Evolutionary conservation across 106 monocot genomes (phyloP), one percentile per base, ranked within the genome.

Genomic region (Iris macrosiphon): DNA sequence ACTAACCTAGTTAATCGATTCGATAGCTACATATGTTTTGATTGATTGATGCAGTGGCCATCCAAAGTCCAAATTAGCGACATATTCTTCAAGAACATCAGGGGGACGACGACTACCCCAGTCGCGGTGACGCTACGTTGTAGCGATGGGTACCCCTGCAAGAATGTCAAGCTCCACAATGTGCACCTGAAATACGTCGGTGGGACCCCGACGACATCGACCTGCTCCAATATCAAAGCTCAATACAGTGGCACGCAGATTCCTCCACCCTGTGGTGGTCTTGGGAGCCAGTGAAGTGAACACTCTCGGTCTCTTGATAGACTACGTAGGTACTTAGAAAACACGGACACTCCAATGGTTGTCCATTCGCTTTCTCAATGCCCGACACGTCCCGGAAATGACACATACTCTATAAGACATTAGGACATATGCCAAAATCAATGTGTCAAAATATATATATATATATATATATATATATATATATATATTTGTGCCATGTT

Each of bases 31-130:
- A 50, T 4, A 58, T 27, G 0, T 31, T 0, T 8, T 48, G 37
- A 1, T 32, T 7, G 20, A 1, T 32, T 8, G 21, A 24, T 59
- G 34, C 44, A 76, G 82, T 18, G 22, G 2, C 69, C 74, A 9
- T 85, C 85, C 0, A 15, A 20, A 1, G 92, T 92, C 42, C 63
- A 38, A 68, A 64, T 87, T 37, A 66, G 57, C 45, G 62, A 82
- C 58, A 68, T 92, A 21, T 39, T 6, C 0, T 85, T 78, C 69
- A 85, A 47, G 54, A 62, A 80, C 73, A 77, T 87, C 4, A 66
- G 74, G 29, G 92, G 92, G 17, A 87, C 79, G 8, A 62, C 87
- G 2, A n/a, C 60, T 7, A 64, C 73, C 2, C 56, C 78, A 7
- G 64, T 64, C 11, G 84, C 82, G 3, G 73, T 92, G 16, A 77